Evolutionary conservation across 805 yeast species (phyloP), one percentile per base, ranked within the genome.

Genomic region (Hanseniaspora valbyensis): DNA sequence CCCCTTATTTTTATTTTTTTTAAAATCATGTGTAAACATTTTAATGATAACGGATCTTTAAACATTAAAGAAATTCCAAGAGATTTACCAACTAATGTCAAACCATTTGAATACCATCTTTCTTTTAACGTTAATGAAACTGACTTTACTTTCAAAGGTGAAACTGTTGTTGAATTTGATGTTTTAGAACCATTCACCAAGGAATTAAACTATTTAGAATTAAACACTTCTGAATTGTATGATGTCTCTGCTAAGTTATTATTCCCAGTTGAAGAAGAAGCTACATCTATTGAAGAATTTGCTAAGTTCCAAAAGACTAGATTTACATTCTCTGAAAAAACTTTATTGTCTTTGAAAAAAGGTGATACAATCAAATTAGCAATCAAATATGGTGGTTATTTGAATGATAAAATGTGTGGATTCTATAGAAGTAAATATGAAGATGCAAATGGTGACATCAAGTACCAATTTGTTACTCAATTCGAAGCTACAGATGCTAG

Each of bases 401-500:
- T 83, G 67, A 81, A 81, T 64, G 82, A 80, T 60, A 78, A 81
- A 60, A 83, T 83, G 90, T 83, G 85, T 50, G 90, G 90, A 42
- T 83, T 83, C 67, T 83, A 83, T 70, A 73, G 84, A 59, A 80
- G 87, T 18, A 68, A 77, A 38, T 83, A 83, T 64, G 64, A 64
- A 55, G 73, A 71, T 52, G 72, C 71, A 55, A 72, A 81, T 55
- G 83, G 86, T 21, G 70, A 72, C 53, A 78, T 78, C 36, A 80
- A 79, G 60, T 80, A 81, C 63, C 72, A 83, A 74, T 85, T 87
- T 40, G 80, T 89, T 42, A 83, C 94, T 41, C 95, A 84, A 66
- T 80, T 84, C 77, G 94, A 84, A 68, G 80, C 94, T 22, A 81
- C 90, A 19, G 92, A 84, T 61, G 85, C 90, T 58, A 78, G 95